Conservation (phyloP, 148 eudicot species). For the Pharnaceum exiguum region DNA sequence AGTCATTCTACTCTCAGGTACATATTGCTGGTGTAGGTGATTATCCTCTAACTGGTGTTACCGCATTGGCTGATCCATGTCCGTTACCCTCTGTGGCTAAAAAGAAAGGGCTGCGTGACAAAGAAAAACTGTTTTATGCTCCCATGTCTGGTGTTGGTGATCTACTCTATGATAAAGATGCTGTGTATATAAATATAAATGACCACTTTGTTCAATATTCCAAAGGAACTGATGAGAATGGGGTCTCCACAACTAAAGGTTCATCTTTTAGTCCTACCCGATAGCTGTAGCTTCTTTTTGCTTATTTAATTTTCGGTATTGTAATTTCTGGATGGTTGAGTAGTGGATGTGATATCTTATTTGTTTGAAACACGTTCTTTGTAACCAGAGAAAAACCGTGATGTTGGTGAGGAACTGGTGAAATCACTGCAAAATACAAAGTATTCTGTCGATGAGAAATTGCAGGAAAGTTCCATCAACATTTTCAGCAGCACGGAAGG, state of each 20-base stretch:
- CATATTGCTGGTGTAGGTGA: conserved; percentile 99
- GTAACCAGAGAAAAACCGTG: conserved; percentile 49
- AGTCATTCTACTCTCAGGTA: conserved; percentile 44
- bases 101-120: conserved; percentile 95
- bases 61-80: conserved; percentile 84
- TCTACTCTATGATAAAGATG: conserved; percentile 90
- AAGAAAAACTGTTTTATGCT: conserved; percentile 91
- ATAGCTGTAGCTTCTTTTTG: neutral
- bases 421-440: conserved; percentile 72
- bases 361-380: neutral
- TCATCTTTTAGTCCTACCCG: neutral
- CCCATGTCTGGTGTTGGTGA: conserved; percentile 98
- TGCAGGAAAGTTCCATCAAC: conserved; percentile 61
- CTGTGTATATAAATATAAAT: conserved; percentile 80
- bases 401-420: conserved; percentile 77
- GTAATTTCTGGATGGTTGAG: neutral
- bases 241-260: conserved; percentile 41
- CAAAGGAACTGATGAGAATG: conserved; percentile 55
- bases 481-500: conserved; percentile 47
- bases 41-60: conserved; percentile 58
- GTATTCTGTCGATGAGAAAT: conserved; percentile 69
- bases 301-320: neutral
- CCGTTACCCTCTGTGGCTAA: conserved; percentile 97
- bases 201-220: conserved; percentile 91
- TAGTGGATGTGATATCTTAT: neutral